These are phyloP conservation scores for Parastagonospora avenae DNA, from an alignment of 2,329 filamentous ascomycete species.

Conservation along the genomic window DNA sequence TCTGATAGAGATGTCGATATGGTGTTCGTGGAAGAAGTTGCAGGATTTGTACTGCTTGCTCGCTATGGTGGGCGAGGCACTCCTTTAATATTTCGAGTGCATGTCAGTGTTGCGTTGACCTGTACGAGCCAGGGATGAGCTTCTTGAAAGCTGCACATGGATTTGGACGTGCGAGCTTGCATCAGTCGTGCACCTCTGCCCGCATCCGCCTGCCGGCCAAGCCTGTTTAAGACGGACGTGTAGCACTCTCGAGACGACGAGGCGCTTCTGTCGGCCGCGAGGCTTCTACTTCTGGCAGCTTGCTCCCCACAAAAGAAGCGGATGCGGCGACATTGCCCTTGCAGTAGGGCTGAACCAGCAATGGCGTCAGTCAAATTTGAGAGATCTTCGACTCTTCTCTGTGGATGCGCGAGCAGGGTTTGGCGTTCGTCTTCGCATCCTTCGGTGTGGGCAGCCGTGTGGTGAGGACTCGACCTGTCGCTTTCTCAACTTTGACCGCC, in stretches of 20 bases:
- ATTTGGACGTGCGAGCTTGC: constrained; percentile 35
- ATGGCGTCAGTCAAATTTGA: constrained; percentile 1
- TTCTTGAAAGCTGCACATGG: constrained; percentile 27
- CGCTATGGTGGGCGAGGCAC: constrained; percentile 26
- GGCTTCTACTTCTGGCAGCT: constrained; percentile 28
- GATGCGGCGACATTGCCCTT: constrained; percentile 38
- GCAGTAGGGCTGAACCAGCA: constrained; percentile 40
- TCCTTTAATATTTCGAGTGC: constrained; percentile 37
- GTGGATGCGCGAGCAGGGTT: not conserved
- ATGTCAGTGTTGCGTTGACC: constrained; percentile 24
- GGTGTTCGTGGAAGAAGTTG: constrained; percentile 26
- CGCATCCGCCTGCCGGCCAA: constrained; percentile 34
- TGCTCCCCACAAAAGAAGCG: constrained; percentile 18
- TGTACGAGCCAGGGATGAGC: constrained; percentile 32
- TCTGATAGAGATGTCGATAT: constrained; percentile 40
- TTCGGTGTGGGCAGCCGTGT: not conserved
- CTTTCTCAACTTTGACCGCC: constrained; percentile 23
- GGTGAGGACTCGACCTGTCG: constrained; percentile 33
- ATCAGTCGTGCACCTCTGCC: constrained; percentile 37
- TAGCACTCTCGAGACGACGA: constrained; percentile 31
- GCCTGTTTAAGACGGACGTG: constrained; percentile 33
- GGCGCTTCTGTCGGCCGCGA: constrained; percentile 31
- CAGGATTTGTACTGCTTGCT: constrained; percentile 29
- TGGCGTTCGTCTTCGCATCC: not conserved
- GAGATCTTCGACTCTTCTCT: not conserved